These are phyloP conservation scores for Aegilops umbellulata DNA, from an alignment of 176 grass and related monocot genomes.

Conservation along the genomic window DNA sequence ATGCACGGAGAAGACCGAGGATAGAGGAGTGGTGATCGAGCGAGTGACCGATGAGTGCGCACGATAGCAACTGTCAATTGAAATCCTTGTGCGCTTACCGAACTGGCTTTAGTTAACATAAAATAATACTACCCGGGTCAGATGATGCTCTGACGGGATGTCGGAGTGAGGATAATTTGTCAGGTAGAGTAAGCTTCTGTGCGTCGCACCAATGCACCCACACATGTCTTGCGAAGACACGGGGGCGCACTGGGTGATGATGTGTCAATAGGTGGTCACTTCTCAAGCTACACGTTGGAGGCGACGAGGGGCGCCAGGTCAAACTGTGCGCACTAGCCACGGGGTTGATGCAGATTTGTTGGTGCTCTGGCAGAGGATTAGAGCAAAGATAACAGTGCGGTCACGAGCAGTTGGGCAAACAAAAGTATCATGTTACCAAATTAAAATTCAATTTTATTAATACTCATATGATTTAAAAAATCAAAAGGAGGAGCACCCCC, in stretches of 20 bases:
- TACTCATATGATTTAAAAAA: too few species aligned
- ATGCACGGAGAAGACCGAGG: neutral
- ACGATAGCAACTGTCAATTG: conserved; percentile 12
- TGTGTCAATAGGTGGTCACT: conserved; percentile 11
- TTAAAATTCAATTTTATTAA: too few species aligned
- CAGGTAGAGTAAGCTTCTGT: neutral
- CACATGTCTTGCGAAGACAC: neutral
- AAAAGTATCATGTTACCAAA: too few species aligned
- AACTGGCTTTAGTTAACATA: conserved; percentile 32
- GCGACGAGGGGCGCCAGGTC: neutral
- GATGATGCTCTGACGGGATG: conserved; percentile 24
- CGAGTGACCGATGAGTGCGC: neutral
- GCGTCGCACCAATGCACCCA: neutral
- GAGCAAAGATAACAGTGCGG: too few species aligned
- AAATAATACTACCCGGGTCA: neutral
- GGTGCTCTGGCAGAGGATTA: too few species aligned
- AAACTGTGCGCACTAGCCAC: neutral
- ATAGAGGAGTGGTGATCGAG: neutral
- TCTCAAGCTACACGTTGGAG: conserved; percentile 10
- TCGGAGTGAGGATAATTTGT: neutral
- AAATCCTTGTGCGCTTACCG: conserved; percentile 43
- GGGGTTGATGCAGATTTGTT: too few species aligned
- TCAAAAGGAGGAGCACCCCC: too few species aligned
- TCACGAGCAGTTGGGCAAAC: too few species aligned
- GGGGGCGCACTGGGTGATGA: neutral